Conservation (phyloP, 2,329 filamentous ascomycete species). For the Xylariaceae sp. region DNA sequence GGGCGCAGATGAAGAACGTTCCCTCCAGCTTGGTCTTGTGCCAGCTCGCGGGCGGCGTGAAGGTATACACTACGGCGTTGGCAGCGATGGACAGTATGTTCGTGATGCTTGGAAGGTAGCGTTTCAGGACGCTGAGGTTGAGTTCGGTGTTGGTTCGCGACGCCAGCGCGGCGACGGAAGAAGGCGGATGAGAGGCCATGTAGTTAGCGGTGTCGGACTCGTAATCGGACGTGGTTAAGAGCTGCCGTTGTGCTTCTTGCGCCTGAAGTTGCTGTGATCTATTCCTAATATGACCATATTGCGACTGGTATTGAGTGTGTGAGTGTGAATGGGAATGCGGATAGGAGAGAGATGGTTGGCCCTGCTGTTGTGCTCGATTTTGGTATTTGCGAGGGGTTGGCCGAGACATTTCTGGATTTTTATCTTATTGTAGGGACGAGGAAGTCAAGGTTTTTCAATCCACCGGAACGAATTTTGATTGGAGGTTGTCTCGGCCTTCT, state of each 20-base stretch:
- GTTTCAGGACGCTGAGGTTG: slow-evolving; percentile 81
- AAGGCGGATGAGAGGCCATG: slow-evolving; percentile 43
- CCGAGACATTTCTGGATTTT: slow-evolving; percentile 43
- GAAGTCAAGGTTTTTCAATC: too few relatives aligned
- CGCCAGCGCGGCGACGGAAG: slow-evolving; percentile 55
- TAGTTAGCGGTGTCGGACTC: slow-evolving; percentile 65
- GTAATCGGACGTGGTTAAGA: slow-evolving; percentile 58
- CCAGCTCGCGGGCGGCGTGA: slow-evolving; percentile 67
- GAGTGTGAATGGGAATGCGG: slow-evolving; percentile 1
- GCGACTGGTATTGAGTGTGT: slow-evolving; percentile 34
- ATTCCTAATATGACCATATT: slow-evolving; percentile 43
- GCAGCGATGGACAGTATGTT: slow-evolving; percentile 79
- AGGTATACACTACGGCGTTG: slow-evolving; percentile 85
- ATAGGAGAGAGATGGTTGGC: slow-evolving; percentile 20
- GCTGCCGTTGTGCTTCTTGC: slow-evolving; percentile 28
- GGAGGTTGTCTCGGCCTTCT: too few relatives aligned
- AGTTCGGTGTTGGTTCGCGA: slow-evolving; percentile 79
- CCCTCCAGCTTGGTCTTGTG: slow-evolving; percentile 86
- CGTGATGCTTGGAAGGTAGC: slow-evolving; percentile 75
- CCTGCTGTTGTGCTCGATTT: slow-evolving; percentile 30
- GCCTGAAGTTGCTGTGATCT: slow-evolving; percentile 34
- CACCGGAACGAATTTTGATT: too few relatives aligned
- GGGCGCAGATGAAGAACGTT: slow-evolving; percentile 82
- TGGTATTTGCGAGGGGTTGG: slow-evolving; percentile 39
- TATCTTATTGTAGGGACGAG: too few relatives aligned